Base-by-base conservation (phyloP, 2,329 filamentous ascomycete genomes). In the Penicillium sp. region DNA sequence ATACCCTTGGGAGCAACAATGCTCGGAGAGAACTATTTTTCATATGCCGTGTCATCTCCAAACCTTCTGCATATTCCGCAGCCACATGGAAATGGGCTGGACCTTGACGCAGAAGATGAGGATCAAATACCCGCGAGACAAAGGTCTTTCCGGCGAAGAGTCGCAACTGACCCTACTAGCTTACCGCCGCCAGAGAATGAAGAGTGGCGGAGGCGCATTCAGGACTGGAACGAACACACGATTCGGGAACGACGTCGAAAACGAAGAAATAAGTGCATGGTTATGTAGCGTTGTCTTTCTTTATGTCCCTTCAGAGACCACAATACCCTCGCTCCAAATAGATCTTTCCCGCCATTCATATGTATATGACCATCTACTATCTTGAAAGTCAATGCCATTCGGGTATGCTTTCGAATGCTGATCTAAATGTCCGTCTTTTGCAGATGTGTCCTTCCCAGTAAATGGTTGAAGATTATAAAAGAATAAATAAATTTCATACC, bases 191-290 rank as follows among this genome's bases (percentile, higher is more conserved):
- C 68, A 3, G 59, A 61, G 20, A 68, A 68, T 40, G 69, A 74
- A 53, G 70, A 70, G 51, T 73, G 73, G 72, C 66, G 73, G 50
- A 61, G 66, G 14, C 69, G 72, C 22, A 74, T 75, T 51, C 69
- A 73, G 43, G 70, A 74, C 51, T 75, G 73, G 73, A 75, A 73
- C 46, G 67, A 72, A 55, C 65, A 67, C 43, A 74, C 71, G 11
- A 72, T 74, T 33, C 65, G 68, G 25, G 73, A 75, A 55, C 60
- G 69, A 49, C 67, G 61, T 50, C 71, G 66, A 52, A 72, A 67
- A 48, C 66, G 62, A 50, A 63, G 72, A 50, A 65, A 55, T 44
- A 75, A 69, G 56, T 77, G 74, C 58, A 61, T 66, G 35, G 60
- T 77, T 49, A 76, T 77, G 74, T 77, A 67, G 59, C 35, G 29